phyloP scores from a whole-genome alignment of 1,139 yeast species.

The Saccharomyces uvarum region DNA sequence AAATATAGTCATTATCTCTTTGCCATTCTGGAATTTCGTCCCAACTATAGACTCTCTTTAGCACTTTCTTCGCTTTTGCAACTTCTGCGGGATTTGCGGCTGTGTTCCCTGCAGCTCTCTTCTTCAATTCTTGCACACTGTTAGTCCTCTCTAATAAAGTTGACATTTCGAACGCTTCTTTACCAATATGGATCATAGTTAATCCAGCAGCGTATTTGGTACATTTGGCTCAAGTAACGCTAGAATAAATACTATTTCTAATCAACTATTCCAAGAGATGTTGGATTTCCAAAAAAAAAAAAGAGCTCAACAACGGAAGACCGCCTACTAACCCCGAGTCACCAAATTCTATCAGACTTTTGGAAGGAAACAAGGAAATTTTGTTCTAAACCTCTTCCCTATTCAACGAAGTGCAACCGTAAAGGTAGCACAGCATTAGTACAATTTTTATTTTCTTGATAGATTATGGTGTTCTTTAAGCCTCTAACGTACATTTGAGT shows the following conservation, averaged over 20 bases:
- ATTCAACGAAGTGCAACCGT: neutral
- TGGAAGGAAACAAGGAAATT: neutral
- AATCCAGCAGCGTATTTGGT: neutral
- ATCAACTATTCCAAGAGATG: constrained; percentile 1
- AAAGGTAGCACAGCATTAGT: neutral
- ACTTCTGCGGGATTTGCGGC: constrained; percentile 5
- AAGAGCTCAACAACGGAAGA: constrained; percentile 1
- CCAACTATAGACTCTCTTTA: constrained; percentile 28
- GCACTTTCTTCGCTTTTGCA: neutral
- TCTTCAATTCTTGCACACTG: neutral
- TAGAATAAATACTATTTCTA: neutral
- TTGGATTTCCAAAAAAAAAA: neutral
- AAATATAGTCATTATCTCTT: constrained; percentile 71
- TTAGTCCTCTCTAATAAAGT: neutral
- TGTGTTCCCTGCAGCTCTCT: constrained; percentile 1
- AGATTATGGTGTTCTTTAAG: neutral
- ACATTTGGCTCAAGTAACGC: neutral
- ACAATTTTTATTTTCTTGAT: neutral
- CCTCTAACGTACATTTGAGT: neutral
- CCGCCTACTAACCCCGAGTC: constrained; percentile 1
- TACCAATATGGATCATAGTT: neutral
- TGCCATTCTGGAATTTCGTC: constrained; percentile 75
- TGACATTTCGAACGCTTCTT: neutral
- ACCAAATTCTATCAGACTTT: neutral
- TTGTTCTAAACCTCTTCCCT: neutral